Evolutionary conservation across 768 basidiomycete genomes (phyloP).

Genomic region (Mycena latifolia): DNA sequence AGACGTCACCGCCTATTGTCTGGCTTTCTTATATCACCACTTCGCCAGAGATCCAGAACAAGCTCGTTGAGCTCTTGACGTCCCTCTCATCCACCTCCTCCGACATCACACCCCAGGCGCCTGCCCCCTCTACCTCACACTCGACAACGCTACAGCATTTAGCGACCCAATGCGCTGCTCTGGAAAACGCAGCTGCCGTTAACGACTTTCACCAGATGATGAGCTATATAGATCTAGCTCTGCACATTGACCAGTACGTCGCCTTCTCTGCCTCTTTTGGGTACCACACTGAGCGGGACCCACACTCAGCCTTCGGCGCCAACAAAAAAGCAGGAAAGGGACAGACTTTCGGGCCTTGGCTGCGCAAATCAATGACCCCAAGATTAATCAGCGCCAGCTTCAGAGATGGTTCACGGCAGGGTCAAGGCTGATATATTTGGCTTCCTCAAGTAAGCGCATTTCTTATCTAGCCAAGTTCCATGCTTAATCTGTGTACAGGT

Average conservation of each 20-base stretch:
- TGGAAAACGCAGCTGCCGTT: neutral
- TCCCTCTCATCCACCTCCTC: no score
- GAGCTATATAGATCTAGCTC: neutral
- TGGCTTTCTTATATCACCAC: neutral
- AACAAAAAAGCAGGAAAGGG: no score
- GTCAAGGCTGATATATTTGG: neutral
- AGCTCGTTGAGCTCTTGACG: neutral
- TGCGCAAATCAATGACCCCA: no score
- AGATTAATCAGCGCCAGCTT: no score
- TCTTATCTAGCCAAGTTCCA: no score
- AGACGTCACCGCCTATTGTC: neutral
- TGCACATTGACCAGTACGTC: neutral
- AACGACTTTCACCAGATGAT: constrained; percentile 3
- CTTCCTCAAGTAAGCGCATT: neutral
- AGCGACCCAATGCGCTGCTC: neutral
- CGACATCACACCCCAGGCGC: no score
- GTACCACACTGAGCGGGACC: no score
- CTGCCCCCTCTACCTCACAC: neutral
- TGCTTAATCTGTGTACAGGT: no score
- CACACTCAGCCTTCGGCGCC: no score
- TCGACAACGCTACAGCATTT: no score
- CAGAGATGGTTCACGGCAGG: no score
- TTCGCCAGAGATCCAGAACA: neutral
- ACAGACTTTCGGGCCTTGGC: no score
- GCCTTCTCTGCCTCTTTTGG: neutral